Percentiles rank a stretch among this genome's conserved stretches.
phyloP scores from a whole-genome alignment of 2,329 filamentous ascomycete species.

The Talaromyces marneffei region DNA sequence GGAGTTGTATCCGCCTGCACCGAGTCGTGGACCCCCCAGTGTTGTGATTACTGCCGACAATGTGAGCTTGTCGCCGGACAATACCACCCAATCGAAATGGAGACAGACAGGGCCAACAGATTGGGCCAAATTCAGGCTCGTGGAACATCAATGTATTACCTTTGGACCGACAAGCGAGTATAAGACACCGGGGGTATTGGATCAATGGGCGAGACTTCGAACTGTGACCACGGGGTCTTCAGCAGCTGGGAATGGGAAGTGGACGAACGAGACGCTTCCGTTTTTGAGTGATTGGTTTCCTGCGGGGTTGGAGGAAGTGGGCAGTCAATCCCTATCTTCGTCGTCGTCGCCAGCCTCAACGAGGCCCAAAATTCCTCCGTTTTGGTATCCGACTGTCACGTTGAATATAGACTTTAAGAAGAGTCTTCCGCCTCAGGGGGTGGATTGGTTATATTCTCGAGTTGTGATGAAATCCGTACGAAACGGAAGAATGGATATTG shows the following conservation, averaged over 20 bases:
- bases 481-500: slow-evolving; percentile 69
- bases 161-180: slow-evolving; percentile 31
- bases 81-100: not conserved
- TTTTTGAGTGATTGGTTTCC: slow-evolving; percentile 66
- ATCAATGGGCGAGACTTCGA: slow-evolving; percentile 62
- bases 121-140: slow-evolving; percentile 41
- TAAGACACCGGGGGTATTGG: slow-evolving; percentile 34
- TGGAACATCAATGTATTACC: slow-evolving; percentile 47
- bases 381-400: slow-evolving; percentile 72
- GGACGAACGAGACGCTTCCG: slow-evolving; percentile 59
- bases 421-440: slow-evolving; percentile 58
- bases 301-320: slow-evolving; percentile 41
- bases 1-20: slow-evolving; percentile 43
- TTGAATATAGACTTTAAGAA: slow-evolving; percentile 76
- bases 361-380: slow-evolving; percentile 28
- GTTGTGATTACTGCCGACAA: slow-evolving; percentile 17
- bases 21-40: slow-evolving; percentile 25
- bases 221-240: slow-evolving; percentile 29
- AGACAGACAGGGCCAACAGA: not conserved
- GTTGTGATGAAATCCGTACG: slow-evolving; percentile 60
- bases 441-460: slow-evolving; percentile 66
- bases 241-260: slow-evolving; percentile 33
- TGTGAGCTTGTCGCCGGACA: not conserved
- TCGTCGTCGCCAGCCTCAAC: slow-evolving; percentile 24
- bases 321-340: slow-evolving; percentile 21